phyloP scores from a whole-genome alignment of 192 early-diverging fungal genomes.

The Globomyces pollinis-pini region DNA sequence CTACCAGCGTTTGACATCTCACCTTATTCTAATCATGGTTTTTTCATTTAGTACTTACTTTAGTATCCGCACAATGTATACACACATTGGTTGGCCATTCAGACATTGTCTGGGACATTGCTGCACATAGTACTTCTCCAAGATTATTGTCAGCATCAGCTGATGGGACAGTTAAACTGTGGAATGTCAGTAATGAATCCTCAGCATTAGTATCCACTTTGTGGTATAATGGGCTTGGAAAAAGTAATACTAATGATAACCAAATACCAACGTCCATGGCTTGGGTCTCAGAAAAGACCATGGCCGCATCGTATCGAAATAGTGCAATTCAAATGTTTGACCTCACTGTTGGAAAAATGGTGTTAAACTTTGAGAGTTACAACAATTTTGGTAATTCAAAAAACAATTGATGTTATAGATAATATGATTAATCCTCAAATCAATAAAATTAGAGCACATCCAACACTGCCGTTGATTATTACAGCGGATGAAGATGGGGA shows the following conservation, averaged over 20 bases:
- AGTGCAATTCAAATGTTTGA: constrained; percentile 81
- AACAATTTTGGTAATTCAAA: constrained; percentile 53
- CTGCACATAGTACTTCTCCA: constrained; percentile 50
- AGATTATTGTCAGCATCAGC: constrained; percentile 66
- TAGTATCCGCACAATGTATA: constrained; percentile 23
- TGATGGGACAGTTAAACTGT: constrained; percentile 75
- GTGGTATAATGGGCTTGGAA: constrained; percentile 23
- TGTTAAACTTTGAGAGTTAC: neutral
- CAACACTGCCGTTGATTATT: constrained; percentile 63
- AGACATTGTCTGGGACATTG: constrained; percentile 79
- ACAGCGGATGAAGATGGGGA: constrained; percentile 70
- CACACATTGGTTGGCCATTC: constrained; percentile 70
- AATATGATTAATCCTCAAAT: constrained; percentile 61
- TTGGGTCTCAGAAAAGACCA: constrained; percentile 34
- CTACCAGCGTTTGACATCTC: constrained; percentile 47
- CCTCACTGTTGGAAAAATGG: constrained; percentile 40
- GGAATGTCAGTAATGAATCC: constrained; percentile 49
- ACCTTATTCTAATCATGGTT: constrained; percentile 45
- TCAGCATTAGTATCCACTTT: constrained; percentile 21
- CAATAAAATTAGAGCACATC: constrained; percentile 65
- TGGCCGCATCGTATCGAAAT: constrained; percentile 81
- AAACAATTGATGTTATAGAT: constrained; percentile 35
- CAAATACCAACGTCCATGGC: neutral
- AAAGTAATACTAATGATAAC: constrained; percentile 8
- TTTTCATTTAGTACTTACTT: neutral